Evolutionary conservation across 345 rosid genomes (phyloP), one percentile per base, ranked within the genome.

Genomic region (Sisymbrium altissimum): DNA sequence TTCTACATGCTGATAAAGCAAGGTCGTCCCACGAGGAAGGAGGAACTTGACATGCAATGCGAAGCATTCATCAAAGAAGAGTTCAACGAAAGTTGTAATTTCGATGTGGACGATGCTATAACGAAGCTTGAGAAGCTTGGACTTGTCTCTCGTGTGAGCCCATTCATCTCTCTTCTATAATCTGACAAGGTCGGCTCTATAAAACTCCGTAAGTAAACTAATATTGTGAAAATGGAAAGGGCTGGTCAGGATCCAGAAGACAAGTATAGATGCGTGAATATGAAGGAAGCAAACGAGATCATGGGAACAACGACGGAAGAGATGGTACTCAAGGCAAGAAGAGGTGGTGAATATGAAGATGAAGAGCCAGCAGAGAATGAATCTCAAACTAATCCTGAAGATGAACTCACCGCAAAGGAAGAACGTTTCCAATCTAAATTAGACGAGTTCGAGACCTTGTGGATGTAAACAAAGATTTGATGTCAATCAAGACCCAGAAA

Each of bases 241-340:
- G 43, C 29, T 30, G 61, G 41, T 76, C 86, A 92, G 96, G 93
- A 89, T 44, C 38, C 71, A 17, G 46, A 21, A 21, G 91, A 86
- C 61, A 68, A 53, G 59, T 89, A 83, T 62, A 52, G 44, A 39
- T 79, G 89, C 56, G 84, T 83, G 35, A 80, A 21, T 21, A 14
- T 92, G 79, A 85, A 64, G 78, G 78, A 66, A 43, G 97, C 95
- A 35, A 90, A 88, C 66, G 86, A 87, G 69, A 78, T 81, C 63
- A 88, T 92, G 58, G 96, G 98, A 65, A 83, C 81, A 61, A 89
- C 96, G 0, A 88, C 94, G 0, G 96, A 88, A 82, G 94, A 92
- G 81, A 52, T 86, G 68, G 93, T 92, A 66, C 86, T 84, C 1
- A 85, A 80, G 81, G 95, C 87, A 19, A 86, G 64, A 73, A 56